phyloP scores from a whole-genome alignment of 2,329 filamentous ascomycete genomes.

The Macrophomina pseudophaseolina region DNA sequence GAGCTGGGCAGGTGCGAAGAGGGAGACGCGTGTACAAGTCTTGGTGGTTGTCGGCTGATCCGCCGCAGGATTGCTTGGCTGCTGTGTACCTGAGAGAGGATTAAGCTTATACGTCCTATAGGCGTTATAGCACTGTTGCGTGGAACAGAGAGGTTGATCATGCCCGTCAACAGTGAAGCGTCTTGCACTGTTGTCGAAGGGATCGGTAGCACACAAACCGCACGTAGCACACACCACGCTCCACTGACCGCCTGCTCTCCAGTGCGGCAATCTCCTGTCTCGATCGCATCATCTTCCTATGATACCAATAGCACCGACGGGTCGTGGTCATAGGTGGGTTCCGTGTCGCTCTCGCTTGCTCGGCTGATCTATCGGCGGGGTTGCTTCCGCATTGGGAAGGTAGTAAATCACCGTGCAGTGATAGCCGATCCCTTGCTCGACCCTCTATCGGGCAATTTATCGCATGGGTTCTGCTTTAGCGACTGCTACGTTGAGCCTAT shows the following conservation, averaged over 20 bases:
- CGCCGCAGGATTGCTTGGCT: not conserved
- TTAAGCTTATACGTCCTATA: slow-evolving; percentile 12
- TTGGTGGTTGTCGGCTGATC: slow-evolving; percentile 6
- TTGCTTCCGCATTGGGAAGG: not conserved
- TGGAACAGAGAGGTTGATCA: not conserved
- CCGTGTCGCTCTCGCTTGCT: not conserved
- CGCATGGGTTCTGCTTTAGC: not conserved
- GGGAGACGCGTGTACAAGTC: not conserved
- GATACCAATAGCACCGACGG: not conserved
- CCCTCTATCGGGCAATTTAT: not conserved
- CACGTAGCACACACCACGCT: not conserved
- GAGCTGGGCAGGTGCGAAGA: not conserved
- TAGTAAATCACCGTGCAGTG: slow-evolving; percentile 9
- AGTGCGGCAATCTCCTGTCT: not conserved
- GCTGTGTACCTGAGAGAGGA: not conserved
- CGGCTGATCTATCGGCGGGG: slow-evolving; percentile 1
- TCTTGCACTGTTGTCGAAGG: not conserved
- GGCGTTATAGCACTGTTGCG: not conserved
- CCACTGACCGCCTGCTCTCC: not conserved
- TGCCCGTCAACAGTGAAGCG: not conserved
- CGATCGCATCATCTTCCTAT: not conserved
- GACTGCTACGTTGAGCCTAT: not conserved
- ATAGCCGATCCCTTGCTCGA: not conserved
- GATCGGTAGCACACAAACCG: not conserved
- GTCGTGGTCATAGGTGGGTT: no score